Conservation (phyloP, 2,329 filamentous ascomycete species). For the Alternaria arborescens region DNA sequence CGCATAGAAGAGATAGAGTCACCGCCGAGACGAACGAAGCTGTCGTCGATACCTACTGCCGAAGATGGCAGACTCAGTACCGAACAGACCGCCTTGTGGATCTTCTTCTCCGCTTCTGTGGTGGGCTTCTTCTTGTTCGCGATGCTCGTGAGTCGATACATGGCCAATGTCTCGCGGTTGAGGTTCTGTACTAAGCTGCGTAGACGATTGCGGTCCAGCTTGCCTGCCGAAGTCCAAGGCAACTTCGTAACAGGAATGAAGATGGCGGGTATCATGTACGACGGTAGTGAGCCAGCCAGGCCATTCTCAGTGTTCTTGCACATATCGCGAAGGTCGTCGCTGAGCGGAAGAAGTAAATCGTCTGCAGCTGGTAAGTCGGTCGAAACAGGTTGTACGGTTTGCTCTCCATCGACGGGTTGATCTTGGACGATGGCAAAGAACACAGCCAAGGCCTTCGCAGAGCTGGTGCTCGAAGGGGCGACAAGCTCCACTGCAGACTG, state of each 20-base stretch:
- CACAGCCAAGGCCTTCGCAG: constrained; percentile 42
- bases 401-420: constrained; percentile 6
- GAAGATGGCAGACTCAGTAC: constrained; percentile 38
- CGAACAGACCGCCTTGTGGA: constrained; percentile 41
- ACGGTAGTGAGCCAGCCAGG: constrained; percentile 39
- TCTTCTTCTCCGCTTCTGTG: constrained; percentile 40
- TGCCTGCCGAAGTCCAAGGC: constrained; percentile 44
- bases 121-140: constrained; percentile 41
- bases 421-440: constrained; percentile 40
- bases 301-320: constrained; percentile 45
- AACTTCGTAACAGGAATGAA: constrained; percentile 45
- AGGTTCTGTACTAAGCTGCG: constrained; percentile 39
- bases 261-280: constrained; percentile 48
- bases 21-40: constrained; percentile 44
- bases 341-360: constrained; percentile 42
- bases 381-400: constrained; percentile 25
- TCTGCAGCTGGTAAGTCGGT: constrained; percentile 34
- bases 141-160: constrained; percentile 40
- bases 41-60: constrained; percentile 45
- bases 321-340: constrained; percentile 32
- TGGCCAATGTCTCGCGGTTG: constrained; percentile 38
- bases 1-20: constrained; percentile 45
- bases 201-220: constrained; percentile 45
- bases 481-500: constrained; percentile 48
- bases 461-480: constrained; percentile 37